These are phyloP conservation scores for Cucumis melo DNA, from an alignment of 306 rosid species.

Conservation along the genomic window DNA sequence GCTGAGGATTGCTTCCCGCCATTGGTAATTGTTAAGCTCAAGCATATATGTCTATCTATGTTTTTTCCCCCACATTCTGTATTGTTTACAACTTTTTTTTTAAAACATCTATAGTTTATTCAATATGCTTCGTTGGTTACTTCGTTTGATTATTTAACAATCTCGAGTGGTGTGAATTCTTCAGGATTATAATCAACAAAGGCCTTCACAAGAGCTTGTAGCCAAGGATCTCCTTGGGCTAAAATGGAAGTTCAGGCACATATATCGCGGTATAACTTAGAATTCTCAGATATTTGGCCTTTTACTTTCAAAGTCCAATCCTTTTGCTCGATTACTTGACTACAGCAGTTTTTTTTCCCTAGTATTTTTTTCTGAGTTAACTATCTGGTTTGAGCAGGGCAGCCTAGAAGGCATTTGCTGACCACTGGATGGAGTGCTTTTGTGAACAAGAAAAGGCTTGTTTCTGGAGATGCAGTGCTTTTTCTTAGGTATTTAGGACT, in stretches of 20 bases:
- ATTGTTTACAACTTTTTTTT: background rate
- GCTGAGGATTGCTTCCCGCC: slow-evolving; percentile 99
- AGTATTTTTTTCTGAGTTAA: background rate
- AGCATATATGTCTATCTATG: background rate
- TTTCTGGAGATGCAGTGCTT: slow-evolving; percentile 95
- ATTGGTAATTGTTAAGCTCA: slow-evolving; percentile 37
- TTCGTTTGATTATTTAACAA: background rate
- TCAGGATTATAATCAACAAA: slow-evolving; percentile 80
- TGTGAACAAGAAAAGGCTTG: slow-evolving; percentile 95
- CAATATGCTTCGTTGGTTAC: background rate
- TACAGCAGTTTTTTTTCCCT: background rate
- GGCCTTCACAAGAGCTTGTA: slow-evolving; percentile 96
- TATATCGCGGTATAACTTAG: slow-evolving; percentile 52
- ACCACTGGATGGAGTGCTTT: slow-evolving; percentile 99
- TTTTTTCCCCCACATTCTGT: background rate
- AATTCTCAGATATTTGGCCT: background rate
- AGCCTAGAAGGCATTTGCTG: slow-evolving; percentile 97
- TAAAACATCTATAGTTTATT: background rate
- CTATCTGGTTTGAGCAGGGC: slow-evolving; percentile 44
- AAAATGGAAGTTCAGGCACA: slow-evolving; percentile 94
- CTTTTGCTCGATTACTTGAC: background rate
- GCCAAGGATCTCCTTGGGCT: slow-evolving; percentile 92
- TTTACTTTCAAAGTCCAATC: background rate
- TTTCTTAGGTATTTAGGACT: slow-evolving; percentile 53
- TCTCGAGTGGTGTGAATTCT: background rate